Evolutionary conservation across 1,139 yeast species (phyloP), one percentile per base, ranked within the genome.

Genomic region (Yamadazyma spencermartinsiae): DNA sequence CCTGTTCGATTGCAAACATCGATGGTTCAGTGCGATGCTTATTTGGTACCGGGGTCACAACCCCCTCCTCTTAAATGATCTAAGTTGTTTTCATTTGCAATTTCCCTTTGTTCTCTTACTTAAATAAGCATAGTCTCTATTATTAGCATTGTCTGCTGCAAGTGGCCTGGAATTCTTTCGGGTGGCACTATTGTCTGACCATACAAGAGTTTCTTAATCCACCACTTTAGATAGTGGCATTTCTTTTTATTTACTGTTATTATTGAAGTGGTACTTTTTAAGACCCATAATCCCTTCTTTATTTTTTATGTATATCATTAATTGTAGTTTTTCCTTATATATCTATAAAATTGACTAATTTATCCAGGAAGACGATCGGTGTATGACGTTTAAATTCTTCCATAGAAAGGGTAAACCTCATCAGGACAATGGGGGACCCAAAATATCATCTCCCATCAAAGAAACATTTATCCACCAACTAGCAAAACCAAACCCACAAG

Each of bases 401-500:
- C 31, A 28, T 15, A 28, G 16, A 13, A 28, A 28, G 17, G 31
- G 31, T 4, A 14, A 16, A 16, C 10, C 12, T n/a, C 20, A 4
- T 15, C 16, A 11, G 16, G 20, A 13, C 16, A 20, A 16, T 16
- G 20, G 4, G 12, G 11, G 14, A 5, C 17, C 27, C 13, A 7
- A 24, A n/a, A 26, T 13, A 26, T 12, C 29, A 12, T 16, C 31
- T 9, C 20, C 31, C 8, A 31, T 15, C 9, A 18, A 18, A 31
- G 25, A 19, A 6, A 19, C 6, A 4, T 19, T 36, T 19, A 24
- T 36, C 23, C 21, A 24, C 12, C 33, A 31, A 21, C n/a, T 36
- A 14, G 26, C 35, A 8, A 18, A 16, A 12, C 38, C 38, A 3
- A 30, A 20, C 19, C 35, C 35, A 4, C 28, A 31, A 17, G 20